Evolutionary conservation across 768 basidiomycete genomes (phyloP), one percentile per base, ranked within the genome.

Genomic region (Termitomyces sp.): DNA sequence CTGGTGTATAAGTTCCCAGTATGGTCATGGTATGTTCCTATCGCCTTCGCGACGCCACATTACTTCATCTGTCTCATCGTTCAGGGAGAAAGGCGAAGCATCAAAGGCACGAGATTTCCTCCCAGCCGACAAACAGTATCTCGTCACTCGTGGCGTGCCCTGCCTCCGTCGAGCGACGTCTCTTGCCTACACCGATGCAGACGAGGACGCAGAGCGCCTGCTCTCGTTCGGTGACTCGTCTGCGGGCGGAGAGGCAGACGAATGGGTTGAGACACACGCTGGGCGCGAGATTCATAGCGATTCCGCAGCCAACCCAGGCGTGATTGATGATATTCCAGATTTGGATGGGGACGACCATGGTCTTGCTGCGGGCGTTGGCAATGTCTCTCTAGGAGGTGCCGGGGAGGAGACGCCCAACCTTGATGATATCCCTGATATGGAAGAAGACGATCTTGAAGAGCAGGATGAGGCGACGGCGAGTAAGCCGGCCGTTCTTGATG

Each of bases 381-480:
- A 70, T 27, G 57, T 87, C 61, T 79, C 79, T 16, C 65, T 86
- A n/a, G 72, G 72, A 58, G 73, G 67, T 72, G 8, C 39, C 12
- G 27, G 53, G n/a, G 71, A 71, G 24, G 88, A 87, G 61, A 93
- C 89, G n/a, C 93, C 94, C 30, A 88, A 98, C 78, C 79, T 98
- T 66, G 95, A 96, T 69, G 95, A 98, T 72, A 98, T 98, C 57
- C 97, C 97, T 5, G 97, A 98, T 76, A 97, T 99, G 93, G 95
- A 97, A 71, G 93, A 95, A 67, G 95, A 94, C n/a, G 84, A 85
- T 63, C 79, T 95, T 39, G 95, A 89, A 65, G 94, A 83, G 12
- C 90, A 85, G 34, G 95, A 98, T 59, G 94, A 93, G 63, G 93
- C 92, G 12, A 87, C 91, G 50, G 87, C 86, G 24, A 83, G 87